A percentile compares a stretch with the other conserved stretches of the same genome.
Evolutionary conservation across 2,329 filamentous ascomycete genomes (phyloP).

Genomic region (Capronia americana): DNA sequence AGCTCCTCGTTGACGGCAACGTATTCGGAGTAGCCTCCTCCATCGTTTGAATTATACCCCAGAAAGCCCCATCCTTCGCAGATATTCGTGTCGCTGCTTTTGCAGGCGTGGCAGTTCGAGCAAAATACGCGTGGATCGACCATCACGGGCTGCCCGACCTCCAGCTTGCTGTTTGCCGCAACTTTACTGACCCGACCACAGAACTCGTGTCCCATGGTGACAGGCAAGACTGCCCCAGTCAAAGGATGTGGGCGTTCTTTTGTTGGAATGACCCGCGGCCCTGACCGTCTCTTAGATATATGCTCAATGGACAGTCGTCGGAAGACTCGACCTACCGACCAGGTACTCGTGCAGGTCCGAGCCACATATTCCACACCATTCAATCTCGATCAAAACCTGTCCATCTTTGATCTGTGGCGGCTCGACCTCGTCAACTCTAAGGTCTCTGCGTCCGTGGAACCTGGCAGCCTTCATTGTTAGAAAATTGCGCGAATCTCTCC

Average conservation of each 20-base stretch:
- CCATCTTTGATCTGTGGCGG: conserved; percentile 49
- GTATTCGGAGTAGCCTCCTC: conserved; percentile 58
- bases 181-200: conserved; percentile 58
- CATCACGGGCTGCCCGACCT: conserved; percentile 55
- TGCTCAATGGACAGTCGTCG: conserved; percentile 27
- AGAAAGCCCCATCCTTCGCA: conserved; percentile 61
- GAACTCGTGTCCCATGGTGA: conserved; percentile 62
- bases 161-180: conserved; percentile 51
- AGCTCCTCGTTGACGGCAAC: conserved; percentile 55
- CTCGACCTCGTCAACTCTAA: conserved; percentile 51
- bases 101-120: conserved; percentile 57
- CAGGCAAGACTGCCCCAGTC: conserved; percentile 56
- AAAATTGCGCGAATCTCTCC: neutral
- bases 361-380: conserved; percentile 42
- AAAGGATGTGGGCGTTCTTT: conserved; percentile 57
- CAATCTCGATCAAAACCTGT: conserved; percentile 47
- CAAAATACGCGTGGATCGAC: conserved; percentile 62
- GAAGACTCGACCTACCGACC: conserved; percentile 48
- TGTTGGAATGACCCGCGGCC: conserved; percentile 50
- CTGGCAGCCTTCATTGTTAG: conserved; percentile 52
- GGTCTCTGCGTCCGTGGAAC: conserved; percentile 53
- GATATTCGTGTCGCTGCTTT: conserved; percentile 58
- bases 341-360: conserved; percentile 54
- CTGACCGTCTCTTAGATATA: conserved; percentile 11
- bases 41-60: conserved; percentile 56